Base-by-base conservation (phyloP, 345 rosid genomes). In the Eutrema yunnanense region DNA sequence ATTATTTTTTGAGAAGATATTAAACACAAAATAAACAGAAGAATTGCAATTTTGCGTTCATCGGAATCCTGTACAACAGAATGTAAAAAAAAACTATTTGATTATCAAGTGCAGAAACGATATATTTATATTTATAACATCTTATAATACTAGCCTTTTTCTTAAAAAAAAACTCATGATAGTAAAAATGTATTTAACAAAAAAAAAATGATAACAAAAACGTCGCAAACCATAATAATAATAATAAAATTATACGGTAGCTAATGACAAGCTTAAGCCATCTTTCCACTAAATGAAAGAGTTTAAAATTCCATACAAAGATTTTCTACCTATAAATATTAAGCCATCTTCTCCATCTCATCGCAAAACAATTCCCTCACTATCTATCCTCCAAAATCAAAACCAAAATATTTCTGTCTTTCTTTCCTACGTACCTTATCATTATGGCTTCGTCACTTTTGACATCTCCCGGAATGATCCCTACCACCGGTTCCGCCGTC, bases 371-470 rank as follows among this genome's bases (percentile, higher is more conserved):
- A 29, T 12, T 73, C 37, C 42, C 58, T 30, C 41, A 64, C 37
- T 13, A 62, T 34, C 47, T 7, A 41, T 63, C 64, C 71, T 65
- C 60, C 46, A 30, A 56, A 27, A 44, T 63, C 9, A 48, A 63
- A 46, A 54, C 13, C 62, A 13, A 42, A 43, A 19, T 8, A 12
- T 19, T 5, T 11, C 37, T 29, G 9, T 38, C 51, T 55, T 22
- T 72, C 47, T 29, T 67, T 27, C 37, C 10, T 32, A 53, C 58
- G 19, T 12, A 52, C 63, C 33, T 22, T 6, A 51, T 13, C 13
- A 36, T 48, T 8, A 73, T 73, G 72, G 65, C 77, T 73, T 65
- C 65, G 2, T 73, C 65, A 65, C 43, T 73, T 65, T 36, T 73
- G 11, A 48, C 77, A 7, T 8, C 16, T 47, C 7, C 9, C 8